A percentile compares a stretch with the other conserved stretches of the same genome.
Conservation (phyloP, 208 protist species). For the Naegleria gruberi region DNA sequence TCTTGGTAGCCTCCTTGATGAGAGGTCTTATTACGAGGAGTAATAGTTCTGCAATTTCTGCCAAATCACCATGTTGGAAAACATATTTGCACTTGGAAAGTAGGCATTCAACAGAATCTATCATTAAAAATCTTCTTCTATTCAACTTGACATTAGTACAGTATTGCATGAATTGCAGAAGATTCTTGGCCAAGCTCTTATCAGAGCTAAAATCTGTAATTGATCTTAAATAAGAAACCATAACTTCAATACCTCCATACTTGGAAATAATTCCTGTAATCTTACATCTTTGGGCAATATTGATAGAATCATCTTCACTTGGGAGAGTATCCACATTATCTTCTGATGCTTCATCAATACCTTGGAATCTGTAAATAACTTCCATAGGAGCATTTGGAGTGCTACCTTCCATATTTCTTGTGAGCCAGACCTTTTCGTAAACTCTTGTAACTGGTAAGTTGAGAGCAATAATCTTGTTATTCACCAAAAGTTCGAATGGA, state of each 20-base stretch:
- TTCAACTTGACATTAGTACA: slow-evolving; percentile 40
- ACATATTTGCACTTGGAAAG: slow-evolving; percentile 30
- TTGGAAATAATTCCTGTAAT: slow-evolving; percentile 47
- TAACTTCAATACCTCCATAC: slow-evolving; percentile 38
- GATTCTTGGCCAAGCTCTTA: slow-evolving; percentile 31
- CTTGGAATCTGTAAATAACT: slow-evolving; percentile 67
- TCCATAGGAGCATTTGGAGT: slow-evolving; percentile 48
- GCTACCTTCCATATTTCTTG: not conserved
- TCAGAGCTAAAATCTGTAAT: slow-evolving; percentile 35
- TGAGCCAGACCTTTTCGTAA: slow-evolving; percentile 67
- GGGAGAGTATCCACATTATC: slow-evolving; percentile 55
- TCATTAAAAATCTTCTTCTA: slow-evolving; percentile 25
- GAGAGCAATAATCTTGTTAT: slow-evolving; percentile 62
- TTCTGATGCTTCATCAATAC: slow-evolving; percentile 78
- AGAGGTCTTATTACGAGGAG: slow-evolving; percentile 29
- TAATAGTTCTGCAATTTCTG: slow-evolving; percentile 23
- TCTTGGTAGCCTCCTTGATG: slow-evolving; percentile 27
- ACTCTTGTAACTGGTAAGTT: slow-evolving; percentile 57
- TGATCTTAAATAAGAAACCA: slow-evolving; percentile 32
- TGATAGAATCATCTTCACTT: slow-evolving; percentile 30
- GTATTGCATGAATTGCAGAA: slow-evolving; percentile 36
- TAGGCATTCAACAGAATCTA: slow-evolving; percentile 11
- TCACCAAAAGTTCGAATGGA: slow-evolving; percentile 69
- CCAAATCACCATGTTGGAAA: slow-evolving; percentile 2
- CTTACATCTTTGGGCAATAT: slow-evolving; percentile 46